Conservation (phyloP, 768 basidiomycete genomes). For the Suillus brevipes region DNA sequence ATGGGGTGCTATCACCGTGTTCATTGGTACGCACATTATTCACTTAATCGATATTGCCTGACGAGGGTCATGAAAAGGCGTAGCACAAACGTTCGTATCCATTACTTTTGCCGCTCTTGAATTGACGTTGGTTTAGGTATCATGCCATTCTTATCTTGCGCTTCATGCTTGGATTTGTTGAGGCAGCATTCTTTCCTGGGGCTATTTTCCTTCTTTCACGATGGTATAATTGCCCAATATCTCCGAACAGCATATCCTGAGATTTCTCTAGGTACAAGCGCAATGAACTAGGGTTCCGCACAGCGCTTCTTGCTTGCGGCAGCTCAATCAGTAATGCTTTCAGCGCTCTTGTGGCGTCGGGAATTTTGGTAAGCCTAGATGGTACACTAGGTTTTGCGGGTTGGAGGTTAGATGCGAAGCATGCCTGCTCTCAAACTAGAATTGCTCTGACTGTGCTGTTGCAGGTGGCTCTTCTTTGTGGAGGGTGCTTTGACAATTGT, state of each 20-base stretch:
- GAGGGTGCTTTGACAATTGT: slow-evolving; percentile 60
- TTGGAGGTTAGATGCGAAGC: slow-evolving; percentile 57
- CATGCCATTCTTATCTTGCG: slow-evolving; percentile 58
- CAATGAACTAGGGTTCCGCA: slow-evolving; percentile 65
- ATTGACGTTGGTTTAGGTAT: slow-evolving; percentile 42
- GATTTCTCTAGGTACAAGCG: slow-evolving; percentile 48
- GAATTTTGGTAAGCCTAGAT: slow-evolving; percentile 70
- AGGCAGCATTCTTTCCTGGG: slow-evolving; percentile 71
- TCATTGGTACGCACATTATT: slow-evolving; percentile 42
- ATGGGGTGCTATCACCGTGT: slow-evolving; percentile 63
- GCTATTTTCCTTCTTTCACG: slow-evolving; percentile 65
- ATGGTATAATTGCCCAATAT: slow-evolving; percentile 39
- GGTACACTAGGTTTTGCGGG: slow-evolving; percentile 63
- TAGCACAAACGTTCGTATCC: slow-evolving; percentile 31
- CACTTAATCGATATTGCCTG: slow-evolving; percentile 2
- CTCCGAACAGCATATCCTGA: neutral
- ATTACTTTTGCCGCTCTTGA: slow-evolving; percentile 2
- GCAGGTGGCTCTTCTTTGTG: slow-evolving; percentile 70
- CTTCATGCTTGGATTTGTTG: slow-evolving; percentile 75
- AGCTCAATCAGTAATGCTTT: slow-evolving; percentile 79
- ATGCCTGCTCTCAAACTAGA: neutral
- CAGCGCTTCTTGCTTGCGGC: slow-evolving; percentile 67
- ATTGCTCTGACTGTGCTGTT: neutral
- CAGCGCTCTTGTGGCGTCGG: slow-evolving; percentile 75
- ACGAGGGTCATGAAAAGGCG: slow-evolving; percentile 25